Conservation (phyloP, 257 asterid species). For the Vinca minor region DNA sequence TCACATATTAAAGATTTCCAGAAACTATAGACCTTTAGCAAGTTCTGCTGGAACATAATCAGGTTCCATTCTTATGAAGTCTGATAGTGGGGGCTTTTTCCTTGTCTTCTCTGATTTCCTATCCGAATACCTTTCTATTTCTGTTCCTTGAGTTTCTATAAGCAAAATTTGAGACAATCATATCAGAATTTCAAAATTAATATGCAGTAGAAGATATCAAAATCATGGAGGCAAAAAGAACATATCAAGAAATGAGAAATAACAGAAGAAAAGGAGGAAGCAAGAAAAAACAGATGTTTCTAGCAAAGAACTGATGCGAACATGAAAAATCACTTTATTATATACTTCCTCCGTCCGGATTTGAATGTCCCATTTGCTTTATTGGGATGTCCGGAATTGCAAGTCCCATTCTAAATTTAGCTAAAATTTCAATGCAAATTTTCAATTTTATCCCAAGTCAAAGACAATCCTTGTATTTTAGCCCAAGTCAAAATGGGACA, state of each 20-base stretch:
- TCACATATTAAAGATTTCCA: not conserved
- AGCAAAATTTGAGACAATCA: not conserved
- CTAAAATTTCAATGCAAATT: no score
- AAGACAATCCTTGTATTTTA: no score
- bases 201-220: conserved; percentile 2
- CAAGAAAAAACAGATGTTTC: not conserved
- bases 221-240: not conserved
- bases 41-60: conserved; percentile 65
- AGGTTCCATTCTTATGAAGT: conserved; percentile 36
- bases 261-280: not conserved
- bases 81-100: conserved; percentile 34
- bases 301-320: no score
- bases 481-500: no score
- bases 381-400: no score
- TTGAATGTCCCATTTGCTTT: no score
- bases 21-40: conserved; percentile 34
- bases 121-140: conserved; percentile 55
- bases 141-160: conserved; percentile 36
- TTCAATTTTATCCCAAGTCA: no score
- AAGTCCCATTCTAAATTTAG: no score
- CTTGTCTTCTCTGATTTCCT: conserved; percentile 18
- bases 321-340: no score
- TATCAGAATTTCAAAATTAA: not conserved
- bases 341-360: no score
- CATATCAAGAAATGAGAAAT: not conserved